A percentile compares a stretch with the other conserved stretches of the same genome.
These are phyloP conservation scores for Heritiera littoralis DNA, from an alignment of 345 rosid genomes.

Conservation along the genomic window DNA sequence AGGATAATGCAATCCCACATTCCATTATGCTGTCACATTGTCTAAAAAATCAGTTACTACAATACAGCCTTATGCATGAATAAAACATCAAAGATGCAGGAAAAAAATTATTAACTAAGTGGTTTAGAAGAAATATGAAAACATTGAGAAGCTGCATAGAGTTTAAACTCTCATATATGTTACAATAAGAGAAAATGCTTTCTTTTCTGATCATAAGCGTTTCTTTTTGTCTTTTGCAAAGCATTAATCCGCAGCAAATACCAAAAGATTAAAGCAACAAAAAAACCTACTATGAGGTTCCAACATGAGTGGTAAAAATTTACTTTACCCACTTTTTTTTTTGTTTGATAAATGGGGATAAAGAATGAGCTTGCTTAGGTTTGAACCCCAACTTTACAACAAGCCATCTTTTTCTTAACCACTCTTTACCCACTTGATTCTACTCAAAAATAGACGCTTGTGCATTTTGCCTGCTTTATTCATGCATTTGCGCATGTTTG, in stretches of 20 bases:
- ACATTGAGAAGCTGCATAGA: not conserved
- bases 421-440: too few relatives aligned
- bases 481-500: not conserved
- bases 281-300: not conserved
- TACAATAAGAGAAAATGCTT: not conserved
- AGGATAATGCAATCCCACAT: not conserved
- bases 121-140: not conserved
- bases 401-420: too few relatives aligned
- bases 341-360: too few relatives aligned
- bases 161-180: not conserved
- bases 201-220: not conserved
- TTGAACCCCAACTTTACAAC: too few relatives aligned
- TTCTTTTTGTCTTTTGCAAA: not conserved
- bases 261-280: not conserved
- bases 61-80: not conserved
- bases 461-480: not conserved
- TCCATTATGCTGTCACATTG: not conserved
- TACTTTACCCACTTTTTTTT: too few relatives aligned
- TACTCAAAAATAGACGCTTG: too few relatives aligned
- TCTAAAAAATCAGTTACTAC: not conserved
- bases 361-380: too few relatives aligned
- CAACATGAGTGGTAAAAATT: too few relatives aligned
- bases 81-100: not conserved
- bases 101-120: not conserved
- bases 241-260: not conserved